These are phyloP conservation scores for Paragyromitra xinjiangensis DNA, from an alignment of 495 filamentous ascomycete genomes.

Conservation along the genomic window DNA sequence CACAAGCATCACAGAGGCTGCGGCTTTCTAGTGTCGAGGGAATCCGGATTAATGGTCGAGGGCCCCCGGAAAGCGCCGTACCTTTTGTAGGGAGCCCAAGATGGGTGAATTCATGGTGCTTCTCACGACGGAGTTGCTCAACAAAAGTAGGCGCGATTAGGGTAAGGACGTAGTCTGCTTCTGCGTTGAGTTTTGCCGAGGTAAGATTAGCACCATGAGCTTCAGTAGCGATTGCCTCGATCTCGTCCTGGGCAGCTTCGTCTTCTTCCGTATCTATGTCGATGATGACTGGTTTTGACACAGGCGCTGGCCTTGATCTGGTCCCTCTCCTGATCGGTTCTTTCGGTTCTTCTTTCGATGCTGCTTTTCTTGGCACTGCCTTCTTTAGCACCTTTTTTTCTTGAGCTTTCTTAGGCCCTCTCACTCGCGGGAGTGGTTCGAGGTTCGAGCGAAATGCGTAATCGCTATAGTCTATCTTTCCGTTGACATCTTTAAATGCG, in stretches of 20 bases:
- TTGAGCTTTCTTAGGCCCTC: background rate
- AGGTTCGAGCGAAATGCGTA: slow-evolving; percentile 48
- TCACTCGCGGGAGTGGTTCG: background rate
- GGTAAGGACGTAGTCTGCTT: slow-evolving; percentile 46
- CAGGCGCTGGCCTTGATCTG: slow-evolving; percentile 2
- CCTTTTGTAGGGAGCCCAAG: background rate
- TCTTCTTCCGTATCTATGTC: background rate
- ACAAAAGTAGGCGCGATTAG: slow-evolving; percentile 49
- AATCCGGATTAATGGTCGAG: slow-evolving; percentile 51
- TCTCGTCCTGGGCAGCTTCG: background rate
- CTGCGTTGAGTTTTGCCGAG: slow-evolving; percentile 1
- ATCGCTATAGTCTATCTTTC: slow-evolving; percentile 17
- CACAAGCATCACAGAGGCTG: slow-evolving; percentile 54
- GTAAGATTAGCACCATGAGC: background rate
- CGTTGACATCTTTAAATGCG: slow-evolving; percentile 39
- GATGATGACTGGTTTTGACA: background rate
- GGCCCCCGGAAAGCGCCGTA: background rate
- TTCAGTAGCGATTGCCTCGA: background rate
- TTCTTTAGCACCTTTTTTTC: background rate
- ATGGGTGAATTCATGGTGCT: slow-evolving; percentile 49
- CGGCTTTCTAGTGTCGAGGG: slow-evolving; percentile 39
- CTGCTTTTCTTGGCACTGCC: background rate
- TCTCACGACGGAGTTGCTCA: slow-evolving; percentile 45
- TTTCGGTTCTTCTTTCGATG: background rate
- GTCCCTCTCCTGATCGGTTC: slow-evolving; percentile 1